Evolutionary conservation across 176 grass and related monocot species (phyloP), one percentile per base, ranked within the genome.

Genomic region (Aegilops umbellulata): DNA sequence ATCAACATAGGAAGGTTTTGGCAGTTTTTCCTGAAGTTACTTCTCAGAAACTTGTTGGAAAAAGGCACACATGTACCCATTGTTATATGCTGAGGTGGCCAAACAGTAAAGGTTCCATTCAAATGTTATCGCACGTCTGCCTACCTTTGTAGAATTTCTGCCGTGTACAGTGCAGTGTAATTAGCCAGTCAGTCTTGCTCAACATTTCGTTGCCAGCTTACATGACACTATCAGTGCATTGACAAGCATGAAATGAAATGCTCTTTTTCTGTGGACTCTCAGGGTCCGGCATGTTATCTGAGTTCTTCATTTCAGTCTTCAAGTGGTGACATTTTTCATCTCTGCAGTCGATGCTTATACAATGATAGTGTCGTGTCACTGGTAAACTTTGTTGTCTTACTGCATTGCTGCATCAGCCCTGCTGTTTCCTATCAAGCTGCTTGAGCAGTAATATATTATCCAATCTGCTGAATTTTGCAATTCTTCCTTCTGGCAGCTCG

Each of bases 191-290:
- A 69, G 36, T 23, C 5, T 14, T 83, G 53, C 57, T 47, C 81
- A 80, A 66, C 15, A 16, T 51, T 39, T 80, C 75, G 42, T 83
- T 90, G 67, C 60, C 60, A 80, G 27, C 22, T 67, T 38, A 51
- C 39, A 26, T 65, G 65, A 26, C 36, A 62, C 71, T 32, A 10
- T 29, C 15, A 64, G 53, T 65, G 19, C 5, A 61, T 34, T 66
- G 60, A 82, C 34, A 10, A 31, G 7, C 14, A 25, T n/a, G 53
- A 24, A 24, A 13, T 29, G 60, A 79, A 36, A 85, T 35, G 7
- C n/a, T 46, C 14, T 49, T 51, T 74, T 29, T 63, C 39, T 20
- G 16, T 64, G 38, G 61, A 49, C 38, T 51, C 80, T 61, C 65
- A 29, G 22, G 55, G 55, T 49, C 42, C 23, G 34, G 32, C 7